Conservation (phyloP, 345 rosid species). For the Moricandia arvensis region DNA sequence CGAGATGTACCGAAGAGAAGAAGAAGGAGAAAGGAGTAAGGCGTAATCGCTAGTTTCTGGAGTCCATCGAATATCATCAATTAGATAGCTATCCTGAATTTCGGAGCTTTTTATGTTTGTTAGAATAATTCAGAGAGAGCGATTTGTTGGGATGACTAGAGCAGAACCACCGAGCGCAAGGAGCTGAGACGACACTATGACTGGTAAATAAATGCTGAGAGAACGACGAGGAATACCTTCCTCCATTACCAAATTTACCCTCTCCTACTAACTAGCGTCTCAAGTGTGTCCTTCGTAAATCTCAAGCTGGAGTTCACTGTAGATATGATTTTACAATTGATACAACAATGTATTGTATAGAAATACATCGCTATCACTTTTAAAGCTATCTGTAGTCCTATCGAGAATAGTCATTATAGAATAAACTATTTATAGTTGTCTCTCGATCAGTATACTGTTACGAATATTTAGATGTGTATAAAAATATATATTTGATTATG, state of each 20-base stretch:
- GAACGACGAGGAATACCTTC: conserved; percentile 30
- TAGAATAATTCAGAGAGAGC: background rate
- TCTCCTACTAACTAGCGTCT: background rate
- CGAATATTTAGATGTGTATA: no score
- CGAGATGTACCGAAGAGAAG: conserved; percentile 45
- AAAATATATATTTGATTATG: no score
- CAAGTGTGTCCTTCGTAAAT: no score
- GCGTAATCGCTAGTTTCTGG: conserved; percentile 40
- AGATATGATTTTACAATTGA: background rate
- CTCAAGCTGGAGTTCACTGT: no score
- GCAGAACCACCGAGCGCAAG: conserved; percentile 45
- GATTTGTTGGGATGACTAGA: conserved; percentile 31
- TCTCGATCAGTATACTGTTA: no score
- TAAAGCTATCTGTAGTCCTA: background rate
- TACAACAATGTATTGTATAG: no score
- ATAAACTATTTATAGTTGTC: no score
- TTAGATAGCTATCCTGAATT: conserved; percentile 9
- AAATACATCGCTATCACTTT: background rate
- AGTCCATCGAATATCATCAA: conserved; percentile 52
- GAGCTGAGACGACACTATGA: conserved; percentile 38
- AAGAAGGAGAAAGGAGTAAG: conserved; percentile 33
- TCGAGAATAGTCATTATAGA: background rate
- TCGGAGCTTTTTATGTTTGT: conserved; percentile 20
- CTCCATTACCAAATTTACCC: background rate
- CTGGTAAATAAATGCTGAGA: conserved; percentile 15